Percentiles rank a stretch among this genome's conserved stretches.
phyloP scores from a whole-genome alignment of 352 stramenopile species.

The Hyaloperonospora arabidopsidis region DNA sequence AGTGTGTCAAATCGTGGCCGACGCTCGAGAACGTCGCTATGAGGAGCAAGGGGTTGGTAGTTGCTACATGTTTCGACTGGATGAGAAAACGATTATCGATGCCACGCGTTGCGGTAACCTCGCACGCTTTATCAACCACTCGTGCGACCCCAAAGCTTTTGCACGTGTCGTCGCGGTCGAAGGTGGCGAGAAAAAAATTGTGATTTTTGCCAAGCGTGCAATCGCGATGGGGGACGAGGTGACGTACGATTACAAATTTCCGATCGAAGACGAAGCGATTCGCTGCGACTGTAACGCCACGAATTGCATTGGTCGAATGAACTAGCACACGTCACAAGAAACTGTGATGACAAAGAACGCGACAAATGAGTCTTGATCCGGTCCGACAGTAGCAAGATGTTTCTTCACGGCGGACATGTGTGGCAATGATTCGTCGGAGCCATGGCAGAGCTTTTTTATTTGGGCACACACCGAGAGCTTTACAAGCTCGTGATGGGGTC shows the following conservation, averaged over 20 bases:
- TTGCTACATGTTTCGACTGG: conserved; percentile 97
- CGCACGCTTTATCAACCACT: conserved; percentile 96
- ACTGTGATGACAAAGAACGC: not conserved
- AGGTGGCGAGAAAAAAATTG: conserved; percentile 91
- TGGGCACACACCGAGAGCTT: too few species aligned
- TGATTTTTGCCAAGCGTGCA: conserved; percentile 90
- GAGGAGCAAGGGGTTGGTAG: conserved; percentile 89
- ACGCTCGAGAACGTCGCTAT: conserved; percentile 91
- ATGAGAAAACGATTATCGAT: conserved; percentile 92
- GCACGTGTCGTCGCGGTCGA: conserved; percentile 85
- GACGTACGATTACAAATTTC: conserved; percentile 97
- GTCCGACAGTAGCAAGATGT: too few species aligned
- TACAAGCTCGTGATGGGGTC: too few species aligned
- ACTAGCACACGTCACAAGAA: conserved; percentile 52
- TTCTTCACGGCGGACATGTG: too few species aligned
- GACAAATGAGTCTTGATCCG: not conserved
- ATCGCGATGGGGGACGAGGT: conserved; percentile 91
- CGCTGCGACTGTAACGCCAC: conserved; percentile 89
- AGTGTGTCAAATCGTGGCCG: conserved; percentile 85
- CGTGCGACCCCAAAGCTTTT: conserved; percentile 91
- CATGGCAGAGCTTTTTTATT: too few species aligned
- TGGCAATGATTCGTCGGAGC: too few species aligned
- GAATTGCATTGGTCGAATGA: conserved; percentile 93
- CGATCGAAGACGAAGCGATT: conserved; percentile 92
- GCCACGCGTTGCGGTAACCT: conserved; percentile 90